Conservation (phyloP, 108 stramenopile species). For the Discostella stelligeroides region DNA sequence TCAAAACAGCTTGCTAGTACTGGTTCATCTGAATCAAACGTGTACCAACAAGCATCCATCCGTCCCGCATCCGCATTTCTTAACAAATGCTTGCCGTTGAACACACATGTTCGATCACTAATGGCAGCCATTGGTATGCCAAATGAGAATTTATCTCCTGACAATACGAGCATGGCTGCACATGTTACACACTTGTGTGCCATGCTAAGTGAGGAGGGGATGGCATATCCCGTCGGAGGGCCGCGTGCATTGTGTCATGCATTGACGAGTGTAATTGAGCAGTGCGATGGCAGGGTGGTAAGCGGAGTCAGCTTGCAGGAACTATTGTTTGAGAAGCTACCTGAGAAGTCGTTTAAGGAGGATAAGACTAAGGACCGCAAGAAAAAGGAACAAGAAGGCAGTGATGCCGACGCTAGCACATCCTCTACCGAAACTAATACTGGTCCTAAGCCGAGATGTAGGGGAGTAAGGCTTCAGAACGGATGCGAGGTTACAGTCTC, state of each 20-base stretch:
- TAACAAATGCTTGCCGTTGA: constrained; percentile 73
- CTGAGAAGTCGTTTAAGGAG: constrained; percentile 20
- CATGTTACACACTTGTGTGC: constrained; percentile 77
- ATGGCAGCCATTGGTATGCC: constrained; percentile 87
- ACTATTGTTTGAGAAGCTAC: constrained; percentile 55
- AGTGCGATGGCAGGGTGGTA: constrained; percentile 75
- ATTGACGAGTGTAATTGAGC: constrained; percentile 74
- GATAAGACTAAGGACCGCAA: constrained; percentile 4
- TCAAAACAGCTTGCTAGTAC: constrained; percentile 66
- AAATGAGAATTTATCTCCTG: constrained; percentile 77
- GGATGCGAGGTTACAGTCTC: constrained; percentile 51
- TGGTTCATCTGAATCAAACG: constrained; percentile 36
- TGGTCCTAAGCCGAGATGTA: constrained; percentile 59
- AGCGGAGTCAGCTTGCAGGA: constrained; percentile 62
- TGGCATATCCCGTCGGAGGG: constrained; percentile 88
- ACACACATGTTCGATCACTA: constrained; percentile 76
- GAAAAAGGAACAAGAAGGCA: constrained; percentile 14
- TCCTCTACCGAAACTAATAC: constrained; percentile 19
- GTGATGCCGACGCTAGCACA: constrained; percentile 5
- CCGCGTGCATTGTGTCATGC: constrained; percentile 84
- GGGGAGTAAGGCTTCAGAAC: constrained; percentile 55
- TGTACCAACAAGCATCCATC: constrained; percentile 66
- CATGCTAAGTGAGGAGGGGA: constrained; percentile 71
- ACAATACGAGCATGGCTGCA: constrained; percentile 83
- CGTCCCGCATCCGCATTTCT: constrained; percentile 72